phyloP scores from a whole-genome alignment of 1,284 basidiomycete species.

The Bjerkandera adusta region DNA sequence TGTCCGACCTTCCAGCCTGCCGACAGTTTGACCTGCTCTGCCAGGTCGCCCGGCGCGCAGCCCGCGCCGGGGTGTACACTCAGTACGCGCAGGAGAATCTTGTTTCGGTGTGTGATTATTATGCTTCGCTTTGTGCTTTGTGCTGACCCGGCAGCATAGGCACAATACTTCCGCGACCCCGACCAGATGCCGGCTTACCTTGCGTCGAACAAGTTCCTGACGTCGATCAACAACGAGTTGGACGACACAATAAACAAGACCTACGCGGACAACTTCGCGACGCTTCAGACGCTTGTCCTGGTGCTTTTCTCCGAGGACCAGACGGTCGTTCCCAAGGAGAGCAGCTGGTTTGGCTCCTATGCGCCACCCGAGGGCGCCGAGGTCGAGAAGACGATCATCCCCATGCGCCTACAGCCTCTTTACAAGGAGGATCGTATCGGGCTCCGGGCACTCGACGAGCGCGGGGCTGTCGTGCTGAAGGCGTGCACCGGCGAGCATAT shows the following conservation, averaged over 20 bases:
- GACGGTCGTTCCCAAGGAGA: constrained; percentile 82
- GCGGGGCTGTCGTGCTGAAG: constrained; percentile 60
- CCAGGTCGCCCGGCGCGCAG: constrained; percentile 70
- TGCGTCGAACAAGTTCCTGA: constrained; percentile 65
- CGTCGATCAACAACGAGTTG: constrained; percentile 76
- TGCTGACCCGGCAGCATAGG: constrained; percentile 39
- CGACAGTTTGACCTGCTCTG: constrained; percentile 73
- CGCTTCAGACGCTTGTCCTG: constrained; percentile 61
- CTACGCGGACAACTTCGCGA: constrained; percentile 58
- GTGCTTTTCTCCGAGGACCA: constrained; percentile 69
- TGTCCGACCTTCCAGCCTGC: constrained; percentile 80
- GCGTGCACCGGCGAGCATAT: constrained; percentile 85
- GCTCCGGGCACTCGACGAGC: constrained; percentile 70
- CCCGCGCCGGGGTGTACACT: constrained; percentile 76
- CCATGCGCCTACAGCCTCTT: constrained; percentile 73
- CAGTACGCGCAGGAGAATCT: constrained; percentile 82
- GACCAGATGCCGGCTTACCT: constrained; percentile 73
- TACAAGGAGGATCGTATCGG: constrained; percentile 92
- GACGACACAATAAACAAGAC: constrained; percentile 49
- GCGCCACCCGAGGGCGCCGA: constrained; percentile 37
- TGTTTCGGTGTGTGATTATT: constrained; percentile 56
- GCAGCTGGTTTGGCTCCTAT: constrained; percentile 81
- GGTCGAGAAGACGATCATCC: constrained; percentile 51
- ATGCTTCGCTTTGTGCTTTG: not conserved
- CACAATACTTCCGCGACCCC: constrained; percentile 94